A percentile compares a stretch with the other conserved stretches of the same genome.
These are phyloP conservation scores for Apodospora peruviana DNA, from an alignment of 495 filamentous ascomycete species.

Conservation along the genomic window DNA sequence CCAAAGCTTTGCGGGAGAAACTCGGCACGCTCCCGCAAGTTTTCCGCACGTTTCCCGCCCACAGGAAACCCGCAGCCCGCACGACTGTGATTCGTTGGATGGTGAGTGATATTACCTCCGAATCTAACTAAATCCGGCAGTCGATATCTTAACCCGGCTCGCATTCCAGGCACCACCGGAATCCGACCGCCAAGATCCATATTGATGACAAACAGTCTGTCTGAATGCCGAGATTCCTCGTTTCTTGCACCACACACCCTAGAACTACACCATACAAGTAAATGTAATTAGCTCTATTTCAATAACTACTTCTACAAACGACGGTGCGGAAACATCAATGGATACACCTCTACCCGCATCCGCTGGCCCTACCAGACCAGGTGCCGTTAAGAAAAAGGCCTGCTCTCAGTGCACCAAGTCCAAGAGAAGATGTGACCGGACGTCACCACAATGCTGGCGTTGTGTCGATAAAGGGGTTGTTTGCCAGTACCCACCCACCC, in stretches of 20 bases:
- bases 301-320: not conserved
- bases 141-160: no score
- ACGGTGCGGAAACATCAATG: not conserved
- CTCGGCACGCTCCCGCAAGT: no score
- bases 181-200: no score
- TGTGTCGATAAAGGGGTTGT: constrained; percentile 28
- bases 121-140: not conserved
- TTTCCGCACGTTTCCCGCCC: not conserved
- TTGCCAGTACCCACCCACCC: constrained; percentile 31
- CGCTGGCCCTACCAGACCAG: not conserved
- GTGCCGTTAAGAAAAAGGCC: constrained; percentile 22
- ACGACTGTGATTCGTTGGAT: no score
- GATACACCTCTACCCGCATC: not conserved
- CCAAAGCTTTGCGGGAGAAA: no score
- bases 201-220: no score
- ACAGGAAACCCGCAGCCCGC: no score
- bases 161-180: no score
- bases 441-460: constrained; percentile 32
- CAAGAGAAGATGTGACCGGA: constrained; percentile 42
- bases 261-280: no score
- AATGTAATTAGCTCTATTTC: no score
- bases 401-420: constrained; percentile 38
- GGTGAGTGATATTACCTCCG: not conserved
- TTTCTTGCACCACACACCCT: no score
- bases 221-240: no score